Base-by-base conservation (phyloP, 2,329 filamentous ascomycete species). In the Neofusicoccum parvum region DNA sequence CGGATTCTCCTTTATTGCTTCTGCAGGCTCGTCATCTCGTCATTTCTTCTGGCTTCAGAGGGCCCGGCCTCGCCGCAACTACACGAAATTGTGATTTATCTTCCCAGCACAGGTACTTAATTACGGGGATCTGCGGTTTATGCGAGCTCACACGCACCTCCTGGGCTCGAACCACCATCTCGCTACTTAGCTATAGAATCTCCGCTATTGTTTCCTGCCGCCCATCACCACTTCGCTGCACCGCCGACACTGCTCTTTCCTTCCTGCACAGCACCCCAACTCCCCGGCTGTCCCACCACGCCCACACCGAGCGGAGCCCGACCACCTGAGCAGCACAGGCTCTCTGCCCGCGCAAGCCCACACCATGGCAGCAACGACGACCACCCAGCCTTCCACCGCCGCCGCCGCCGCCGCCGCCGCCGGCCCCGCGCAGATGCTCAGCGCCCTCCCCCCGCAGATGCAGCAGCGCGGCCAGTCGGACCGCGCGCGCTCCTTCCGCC, bases 81-180 rank as follows among this genome's bases (percentile, higher is more conserved):
- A 12, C 41, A 60, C 56, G 43, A 60, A 60, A 60, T 60, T 60
- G 56, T 7, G 56, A 60, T 46, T 60, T 60, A 60, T 60, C 48
- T 48, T 23, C 32, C 41, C 36, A 51, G 56, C 56, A 48, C 56
- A 48, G 56, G 39, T 39, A 60, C 48, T 60, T 60, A 60, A 60
- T 60, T 60, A 60, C 56, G 56, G 56, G 56, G 56, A 60, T 60
- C 56, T 48, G 43, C 56, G 43, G 5, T 48, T 60, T 60, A 60
- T 60, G 56, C 56, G 56, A 60, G 56, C 54, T 34, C 56, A 48
- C 56, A 45, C 43, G 20, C 37, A 60, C 56, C 15, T 46, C 56
- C 43, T 27, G 56, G 36, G 56, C 56, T 45, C 56, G 56, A 45
- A 60, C 41, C 56, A 60, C 56, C 56, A 60, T 60, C 56, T 60